Evolutionary conservation across 2,329 filamentous ascomycete species (phyloP).

Genomic region (Metarhizium humberi): DNA sequence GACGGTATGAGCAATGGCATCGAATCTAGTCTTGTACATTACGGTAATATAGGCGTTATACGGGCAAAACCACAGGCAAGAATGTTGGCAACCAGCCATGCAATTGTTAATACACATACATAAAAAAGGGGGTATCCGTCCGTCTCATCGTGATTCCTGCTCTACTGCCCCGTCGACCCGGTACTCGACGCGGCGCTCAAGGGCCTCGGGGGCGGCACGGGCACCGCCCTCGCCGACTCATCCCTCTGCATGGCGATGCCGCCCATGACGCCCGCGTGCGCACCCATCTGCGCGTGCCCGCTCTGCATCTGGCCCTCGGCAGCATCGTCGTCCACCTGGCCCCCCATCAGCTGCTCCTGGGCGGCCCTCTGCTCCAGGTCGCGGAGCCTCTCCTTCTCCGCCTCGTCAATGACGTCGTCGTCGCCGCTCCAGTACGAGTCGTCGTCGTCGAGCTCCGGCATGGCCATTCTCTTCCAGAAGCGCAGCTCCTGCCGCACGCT

Average conservation of each 20-base stretch:
- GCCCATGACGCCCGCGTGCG: constrained; percentile 20
- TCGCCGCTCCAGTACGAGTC: constrained; percentile 56
- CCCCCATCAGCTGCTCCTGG: constrained; percentile 26
- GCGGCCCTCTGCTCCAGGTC: constrained; percentile 39
- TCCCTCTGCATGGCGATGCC: constrained; percentile 30
- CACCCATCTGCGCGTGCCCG: background rate
- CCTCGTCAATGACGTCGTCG: constrained; percentile 52
- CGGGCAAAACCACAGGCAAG: background rate
- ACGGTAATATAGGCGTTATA: background rate
- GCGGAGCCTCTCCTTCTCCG: constrained; percentile 47
- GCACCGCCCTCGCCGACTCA: constrained; percentile 18
- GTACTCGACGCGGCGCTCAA: constrained; percentile 32
- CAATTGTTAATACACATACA: constrained; percentile 7
- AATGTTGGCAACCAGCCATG: background rate
- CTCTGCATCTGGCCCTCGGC: constrained; percentile 15
- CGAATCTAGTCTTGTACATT: background rate
- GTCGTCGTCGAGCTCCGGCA: constrained; percentile 50
- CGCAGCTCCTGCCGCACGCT: constrained; percentile 48
- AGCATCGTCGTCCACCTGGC: constrained; percentile 24
- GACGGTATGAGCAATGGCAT: background rate
- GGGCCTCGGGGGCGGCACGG: constrained; percentile 24
- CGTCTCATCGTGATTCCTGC: constrained; percentile 3
- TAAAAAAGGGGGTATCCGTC: background rate
- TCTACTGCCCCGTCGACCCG: constrained; percentile 29
- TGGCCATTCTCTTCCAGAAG: constrained; percentile 59